phyloP scores from a whole-genome alignment of 1,139 yeast species.

The Yamadazyma conglobata region DNA sequence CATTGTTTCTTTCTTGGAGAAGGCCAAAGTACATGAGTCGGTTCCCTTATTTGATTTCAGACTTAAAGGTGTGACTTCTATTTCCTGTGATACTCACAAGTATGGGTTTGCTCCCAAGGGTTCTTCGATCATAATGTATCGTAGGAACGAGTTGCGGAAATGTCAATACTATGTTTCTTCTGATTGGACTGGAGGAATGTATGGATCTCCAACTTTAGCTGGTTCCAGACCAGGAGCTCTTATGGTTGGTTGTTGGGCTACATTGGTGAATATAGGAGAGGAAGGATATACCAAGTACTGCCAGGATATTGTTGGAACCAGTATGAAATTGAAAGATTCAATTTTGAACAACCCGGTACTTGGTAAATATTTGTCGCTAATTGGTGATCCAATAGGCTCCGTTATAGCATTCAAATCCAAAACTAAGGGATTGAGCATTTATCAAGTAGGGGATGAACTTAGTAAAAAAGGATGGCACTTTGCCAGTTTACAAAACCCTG shows the following conservation, averaged over 20 bases:
- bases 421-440: conserved; percentile 50
- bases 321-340: conserved; percentile 53
- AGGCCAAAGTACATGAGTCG: conserved; percentile 46
- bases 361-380: conserved; percentile 39
- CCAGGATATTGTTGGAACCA: conserved; percentile 60
- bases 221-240: conserved; percentile 97
- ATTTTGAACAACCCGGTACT: conserved; percentile 46
- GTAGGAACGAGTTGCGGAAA: conserved; percentile 60
- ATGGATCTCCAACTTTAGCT: conserved; percentile 94
- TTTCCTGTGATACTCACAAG: conserved; percentile 96
- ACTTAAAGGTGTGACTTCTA: conserved; percentile 92
- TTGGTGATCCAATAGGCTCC: conserved; percentile 83
- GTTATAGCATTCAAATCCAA: conserved; percentile 72
- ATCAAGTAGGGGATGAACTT: conserved; percentile 71
- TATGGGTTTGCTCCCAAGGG: conserved; percentile 99
- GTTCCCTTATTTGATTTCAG: conserved; percentile 80
- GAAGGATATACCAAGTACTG: conserved; percentile 73
- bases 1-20: conserved; percentile 73
- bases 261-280: conserved; percentile 74
- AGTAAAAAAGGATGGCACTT: conserved; percentile 83
- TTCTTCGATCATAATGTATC: conserved; percentile 87
- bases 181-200: conserved; percentile 93
- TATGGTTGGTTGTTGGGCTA: conserved; percentile 97
- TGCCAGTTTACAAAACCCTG: conserved; percentile 79
- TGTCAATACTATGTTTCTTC: conserved; percentile 81